phyloP scores from a whole-genome alignment of 1,284 basidiomycete genomes.

The Taiwanofungus camphoratus region DNA sequence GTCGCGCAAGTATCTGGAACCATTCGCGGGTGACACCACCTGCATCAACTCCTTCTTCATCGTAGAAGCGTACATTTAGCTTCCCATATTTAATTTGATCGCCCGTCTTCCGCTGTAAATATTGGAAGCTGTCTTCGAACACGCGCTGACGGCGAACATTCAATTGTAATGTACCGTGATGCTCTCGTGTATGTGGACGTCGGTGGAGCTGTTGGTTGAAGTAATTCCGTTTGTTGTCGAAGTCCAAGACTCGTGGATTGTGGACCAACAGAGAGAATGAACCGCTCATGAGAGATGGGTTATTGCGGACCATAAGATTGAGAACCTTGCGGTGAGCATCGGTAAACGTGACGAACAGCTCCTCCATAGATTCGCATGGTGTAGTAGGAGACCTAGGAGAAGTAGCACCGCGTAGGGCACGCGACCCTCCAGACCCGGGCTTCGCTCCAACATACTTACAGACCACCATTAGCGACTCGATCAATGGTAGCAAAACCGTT shows the following conservation, averaged over 20 bases:
- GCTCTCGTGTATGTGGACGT: conserved; percentile 73
- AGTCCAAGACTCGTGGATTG: conserved; percentile 96
- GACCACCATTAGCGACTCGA: conserved; percentile 96
- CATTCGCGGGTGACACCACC: conserved; percentile 98
- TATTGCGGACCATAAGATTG: conserved; percentile 97
- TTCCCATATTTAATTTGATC: conserved; percentile 99
- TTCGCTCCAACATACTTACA: conserved; percentile 88
- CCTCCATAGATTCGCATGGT: conserved; percentile 71
- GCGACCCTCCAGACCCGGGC: conserved; percentile 35
- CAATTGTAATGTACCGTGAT: conserved; percentile 81
- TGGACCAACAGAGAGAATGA: conserved; percentile 95
- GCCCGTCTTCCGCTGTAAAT: conserved; percentile 84
- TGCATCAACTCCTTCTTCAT: conserved; percentile 98
- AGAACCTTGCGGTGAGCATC: conserved; percentile 92
- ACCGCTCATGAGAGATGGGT: conserved; percentile 96
- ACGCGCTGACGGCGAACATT: conserved; percentile 92
- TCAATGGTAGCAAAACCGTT: conserved; percentile 85
- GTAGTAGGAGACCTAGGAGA: conserved; percentile 66
- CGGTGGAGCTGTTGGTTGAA: conserved; percentile 96
- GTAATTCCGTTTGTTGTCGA: conserved; percentile 99
- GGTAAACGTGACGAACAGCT: conserved; percentile 92
- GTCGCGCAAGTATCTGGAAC: conserved; percentile 96
- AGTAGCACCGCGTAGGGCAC: conserved; percentile 48
- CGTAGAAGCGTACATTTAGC: conserved; percentile 93
- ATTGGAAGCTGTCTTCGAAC: conserved; percentile 96